Evolutionary conservation across 768 basidiomycete species (phyloP).

Genomic region (Naganishia onofrii): DNA sequence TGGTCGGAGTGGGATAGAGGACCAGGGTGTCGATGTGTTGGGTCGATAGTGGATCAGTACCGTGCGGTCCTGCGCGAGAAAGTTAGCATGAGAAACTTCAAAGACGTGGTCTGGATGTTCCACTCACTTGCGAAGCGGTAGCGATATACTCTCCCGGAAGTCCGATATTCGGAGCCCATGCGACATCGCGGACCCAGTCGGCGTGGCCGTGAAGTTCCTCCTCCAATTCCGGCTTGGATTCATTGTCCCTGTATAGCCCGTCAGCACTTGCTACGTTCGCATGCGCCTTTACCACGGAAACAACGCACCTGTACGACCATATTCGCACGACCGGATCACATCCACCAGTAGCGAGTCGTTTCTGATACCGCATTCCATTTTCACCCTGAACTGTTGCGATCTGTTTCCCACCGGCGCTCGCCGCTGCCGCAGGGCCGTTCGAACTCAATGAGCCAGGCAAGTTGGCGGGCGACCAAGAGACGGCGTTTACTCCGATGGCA

Average conservation of each 20-base stretch:
- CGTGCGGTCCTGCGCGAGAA: slow-evolving; percentile 47
- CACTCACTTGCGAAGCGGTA: slow-evolving; percentile 77
- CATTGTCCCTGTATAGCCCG: slow-evolving; percentile 58
- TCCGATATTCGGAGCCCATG: slow-evolving; percentile 97
- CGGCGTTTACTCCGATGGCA: slow-evolving; percentile 92
- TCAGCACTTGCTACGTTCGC: no score
- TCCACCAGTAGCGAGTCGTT: slow-evolving; percentile 90
- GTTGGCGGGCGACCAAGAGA: slow-evolving; percentile 94
- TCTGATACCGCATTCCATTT: slow-evolving; percentile 60
- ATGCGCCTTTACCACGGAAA: not conserved
- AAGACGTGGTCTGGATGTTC: not conserved
- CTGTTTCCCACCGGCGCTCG: slow-evolving; percentile 35
- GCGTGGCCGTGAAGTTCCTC: slow-evolving; percentile 86
- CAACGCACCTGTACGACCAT: slow-evolving; percentile 66
- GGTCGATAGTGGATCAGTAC: slow-evolving; percentile 51
- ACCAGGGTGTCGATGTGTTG: slow-evolving; percentile 46
- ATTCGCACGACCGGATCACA: slow-evolving; percentile 94
- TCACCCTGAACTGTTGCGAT: slow-evolving; percentile 37
- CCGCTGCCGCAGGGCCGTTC: slow-evolving; percentile 56
- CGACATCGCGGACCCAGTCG: slow-evolving; percentile 98
- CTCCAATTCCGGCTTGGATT: slow-evolving; percentile 81
- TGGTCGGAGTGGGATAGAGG: slow-evolving; percentile 50
- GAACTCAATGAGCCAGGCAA: slow-evolving; percentile 61
- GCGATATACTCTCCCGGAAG: slow-evolving; percentile 92
- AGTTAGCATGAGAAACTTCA: slow-evolving; percentile 46